These are phyloP conservation scores for Candida gigantensis DNA, from an alignment of 1,139 yeast species.

Conservation along the genomic window DNA sequence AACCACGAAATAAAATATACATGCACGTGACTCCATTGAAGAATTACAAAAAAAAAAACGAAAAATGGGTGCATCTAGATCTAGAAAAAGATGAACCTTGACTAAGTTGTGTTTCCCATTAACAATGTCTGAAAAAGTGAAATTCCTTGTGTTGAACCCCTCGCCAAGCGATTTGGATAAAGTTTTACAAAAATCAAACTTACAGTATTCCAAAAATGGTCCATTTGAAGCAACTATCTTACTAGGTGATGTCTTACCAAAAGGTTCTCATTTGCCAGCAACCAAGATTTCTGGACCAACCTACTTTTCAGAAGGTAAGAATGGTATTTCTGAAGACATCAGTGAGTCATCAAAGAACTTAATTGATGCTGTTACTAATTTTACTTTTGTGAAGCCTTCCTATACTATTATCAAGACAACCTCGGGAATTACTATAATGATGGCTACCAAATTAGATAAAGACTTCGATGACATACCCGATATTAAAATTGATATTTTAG, in stretches of 20 bases:
- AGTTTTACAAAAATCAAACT: conserved; percentile 49
- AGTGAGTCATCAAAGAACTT: conserved; percentile 5
- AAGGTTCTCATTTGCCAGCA: conserved; percentile 18
- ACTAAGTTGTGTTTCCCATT: too few relatives aligned
- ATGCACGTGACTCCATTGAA: neutral
- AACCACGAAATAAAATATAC: too few relatives aligned
- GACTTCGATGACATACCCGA: conserved; percentile 16
- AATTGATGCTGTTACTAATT: conserved; percentile 22
- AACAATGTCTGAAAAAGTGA: conserved; percentile 17
- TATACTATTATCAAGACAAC: conserved; percentile 40
- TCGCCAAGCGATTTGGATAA: conserved; percentile 36
- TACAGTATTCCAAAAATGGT: conserved; percentile 57
- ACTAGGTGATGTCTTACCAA: conserved; percentile 47
- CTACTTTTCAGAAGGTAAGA: conserved; percentile 29
- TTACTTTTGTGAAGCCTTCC: conserved; percentile 21
- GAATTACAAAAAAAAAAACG: neutral
- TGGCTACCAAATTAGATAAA: conserved; percentile 26
- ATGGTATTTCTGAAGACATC: conserved; percentile 16
- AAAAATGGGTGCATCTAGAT: neutral
- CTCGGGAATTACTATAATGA: conserved; percentile 51
- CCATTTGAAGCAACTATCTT: conserved; percentile 61
- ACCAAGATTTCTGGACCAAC: conserved; percentile 27
- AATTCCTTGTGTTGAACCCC: conserved; percentile 54
- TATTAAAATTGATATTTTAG: conserved; percentile 49
- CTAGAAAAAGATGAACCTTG: too few relatives aligned